Conservation (phyloP, 768 basidiomycete genomes). For the Boletus pseudopeckii region DNA sequence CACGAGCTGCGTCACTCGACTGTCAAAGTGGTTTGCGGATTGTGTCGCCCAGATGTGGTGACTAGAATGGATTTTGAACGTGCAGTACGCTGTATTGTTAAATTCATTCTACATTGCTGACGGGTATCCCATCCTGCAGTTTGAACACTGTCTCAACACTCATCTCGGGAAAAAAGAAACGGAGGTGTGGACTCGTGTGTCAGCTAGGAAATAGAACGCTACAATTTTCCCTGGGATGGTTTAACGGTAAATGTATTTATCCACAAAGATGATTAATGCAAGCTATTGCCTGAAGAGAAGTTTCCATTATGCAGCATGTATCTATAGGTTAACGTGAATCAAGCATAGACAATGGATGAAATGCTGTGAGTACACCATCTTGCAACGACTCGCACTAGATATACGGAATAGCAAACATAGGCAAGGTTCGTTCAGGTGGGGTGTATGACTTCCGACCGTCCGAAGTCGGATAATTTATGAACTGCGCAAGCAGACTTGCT, state of each 20-base stretch:
- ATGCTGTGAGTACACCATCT: constrained; percentile 13
- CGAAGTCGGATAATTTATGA: constrained; percentile 15
- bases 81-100: constrained; percentile 2
- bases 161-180: neutral
- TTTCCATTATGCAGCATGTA: constrained; percentile 17
- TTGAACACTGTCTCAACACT: constrained; percentile 2
- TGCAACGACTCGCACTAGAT: constrained; percentile 6
- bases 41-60: neutral
- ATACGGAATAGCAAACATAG: constrained; percentile 3
- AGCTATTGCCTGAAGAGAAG: neutral
- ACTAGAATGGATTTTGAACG: neutral
- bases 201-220: neutral
- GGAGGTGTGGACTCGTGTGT: constrained; percentile 4
- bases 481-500: constrained; percentile 6
- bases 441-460: constrained; percentile 1
- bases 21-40: constrained; percentile 4
- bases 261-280: neutral
- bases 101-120: neutral
- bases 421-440: constrained; percentile 1
- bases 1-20: constrained; percentile 1
- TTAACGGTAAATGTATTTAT: no score
- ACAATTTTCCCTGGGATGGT: neutral
- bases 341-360: constrained; percentile 3
- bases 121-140: neutral
- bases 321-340: constrained; percentile 11